phyloP scores from a whole-genome alignment of 495 filamentous ascomycete species.

The Penicillium robsamsonii region DNA sequence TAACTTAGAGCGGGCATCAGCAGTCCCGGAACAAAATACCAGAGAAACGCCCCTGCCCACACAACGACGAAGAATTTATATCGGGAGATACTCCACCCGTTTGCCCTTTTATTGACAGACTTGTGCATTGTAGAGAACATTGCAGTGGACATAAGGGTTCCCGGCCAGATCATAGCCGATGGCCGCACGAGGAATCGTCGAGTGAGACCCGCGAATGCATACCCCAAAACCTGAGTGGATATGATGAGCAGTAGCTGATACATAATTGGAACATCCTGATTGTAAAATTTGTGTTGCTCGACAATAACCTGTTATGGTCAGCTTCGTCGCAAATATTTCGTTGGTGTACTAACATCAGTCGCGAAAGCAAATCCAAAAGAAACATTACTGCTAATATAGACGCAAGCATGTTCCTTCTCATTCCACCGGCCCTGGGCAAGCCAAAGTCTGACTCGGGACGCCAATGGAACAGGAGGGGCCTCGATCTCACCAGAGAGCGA shows the following conservation, averaged over 20 bases:
- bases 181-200: constrained; percentile 67
- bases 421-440: constrained; percentile 80
- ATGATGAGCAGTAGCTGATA: constrained; percentile 80
- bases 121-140: constrained; percentile 88
- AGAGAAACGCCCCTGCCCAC: constrained; percentile 58
- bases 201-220: constrained; percentile 77
- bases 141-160: constrained; percentile 78
- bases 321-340: neutral
- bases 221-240: constrained; percentile 82
- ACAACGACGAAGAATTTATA: constrained; percentile 78
- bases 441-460: constrained; percentile 57
- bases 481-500: constrained; percentile 17
- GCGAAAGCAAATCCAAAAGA: constrained; percentile 85
- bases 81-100: constrained; percentile 78
- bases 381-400: constrained; percentile 86
- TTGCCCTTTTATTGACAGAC: constrained; percentile 71
- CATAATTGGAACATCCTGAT: constrained; percentile 67
- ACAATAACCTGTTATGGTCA: constrained; percentile 53
- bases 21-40: constrained; percentile 84
- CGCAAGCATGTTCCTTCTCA: constrained; percentile 81
- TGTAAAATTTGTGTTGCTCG: constrained; percentile 83
- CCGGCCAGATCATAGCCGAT: constrained; percentile 68
- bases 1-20: constrained; percentile 84
- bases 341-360: constrained; percentile 43
- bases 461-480: constrained; percentile 6